phyloP scores from a whole-genome alignment of 164 flowering plant genomes.

The Kalanchoe fedtschenkoi region DNA sequence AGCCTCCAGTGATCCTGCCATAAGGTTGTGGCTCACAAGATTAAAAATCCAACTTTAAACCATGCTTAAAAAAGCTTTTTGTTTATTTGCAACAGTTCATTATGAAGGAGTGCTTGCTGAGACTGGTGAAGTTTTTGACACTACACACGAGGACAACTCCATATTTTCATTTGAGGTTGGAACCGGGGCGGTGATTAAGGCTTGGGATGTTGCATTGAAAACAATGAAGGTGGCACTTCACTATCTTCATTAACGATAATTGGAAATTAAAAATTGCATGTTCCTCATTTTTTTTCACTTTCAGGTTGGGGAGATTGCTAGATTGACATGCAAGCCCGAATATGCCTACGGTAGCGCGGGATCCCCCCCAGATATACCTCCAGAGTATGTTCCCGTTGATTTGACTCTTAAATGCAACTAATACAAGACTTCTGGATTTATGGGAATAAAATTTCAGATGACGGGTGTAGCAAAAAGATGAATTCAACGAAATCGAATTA shows the following conservation, averaged over 20 bases:
- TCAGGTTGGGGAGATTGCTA: constrained; percentile 93
- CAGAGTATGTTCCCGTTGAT: constrained; percentile 39
- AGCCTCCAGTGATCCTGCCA: neutral
- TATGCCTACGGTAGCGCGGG: constrained; percentile 95
- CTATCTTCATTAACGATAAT: neutral
- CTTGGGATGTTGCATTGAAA: constrained; percentile 84
- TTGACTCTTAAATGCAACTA: neutral
- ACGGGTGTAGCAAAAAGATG: neutral
- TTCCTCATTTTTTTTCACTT: neutral
- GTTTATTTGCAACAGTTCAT: constrained; percentile 46
- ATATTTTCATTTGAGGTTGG: constrained; percentile 87
- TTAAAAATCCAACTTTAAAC: neutral
- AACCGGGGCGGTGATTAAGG: constrained; percentile 68
- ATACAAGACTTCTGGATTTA: neutral
- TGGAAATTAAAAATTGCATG: neutral
- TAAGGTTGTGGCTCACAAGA: neutral
- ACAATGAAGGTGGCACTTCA: constrained; percentile 70
- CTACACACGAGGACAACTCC: constrained; percentile 81
- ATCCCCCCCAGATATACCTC: constrained; percentile 94
- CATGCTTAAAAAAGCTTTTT: neutral
- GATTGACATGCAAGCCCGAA: constrained; percentile 82
- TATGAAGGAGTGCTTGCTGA: constrained; percentile 92
- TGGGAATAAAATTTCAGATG: neutral
- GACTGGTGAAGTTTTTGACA: constrained; percentile 81
- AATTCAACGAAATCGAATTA: neutral